Percentiles rank a stretch among this genome's conserved stretches.
Evolutionary conservation across 257 asterid species (phyloP).

Genomic region (Hygrophila difformis): DNA sequence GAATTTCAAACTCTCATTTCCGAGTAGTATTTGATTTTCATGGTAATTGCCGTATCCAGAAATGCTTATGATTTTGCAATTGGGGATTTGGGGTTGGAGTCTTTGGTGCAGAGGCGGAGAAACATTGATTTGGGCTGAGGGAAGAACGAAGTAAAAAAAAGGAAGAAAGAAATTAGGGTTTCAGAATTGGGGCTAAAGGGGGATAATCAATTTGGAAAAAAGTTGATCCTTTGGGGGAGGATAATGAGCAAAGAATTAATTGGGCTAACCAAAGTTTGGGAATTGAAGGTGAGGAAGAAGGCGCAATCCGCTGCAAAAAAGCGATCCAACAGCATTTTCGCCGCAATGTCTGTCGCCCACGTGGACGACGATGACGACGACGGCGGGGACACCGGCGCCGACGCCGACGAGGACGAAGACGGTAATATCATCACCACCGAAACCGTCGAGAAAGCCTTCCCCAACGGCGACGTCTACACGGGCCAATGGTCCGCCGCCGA

Average conservation of each 20-base stretch:
- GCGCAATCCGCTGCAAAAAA: constrained; percentile 48
- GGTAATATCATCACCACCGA: too few relatives aligned
- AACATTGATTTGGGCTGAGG: constrained; percentile 38
- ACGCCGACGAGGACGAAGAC: constrained; percentile 44
- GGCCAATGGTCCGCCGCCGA: constrained; percentile 67
- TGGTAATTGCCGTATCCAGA: constrained; percentile 6
- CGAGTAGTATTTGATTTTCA: too few relatives aligned
- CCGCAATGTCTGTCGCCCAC: constrained; percentile 86
- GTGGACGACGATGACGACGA: constrained; percentile 65
- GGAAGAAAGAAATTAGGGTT: not conserved
- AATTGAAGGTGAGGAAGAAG: constrained; percentile 52
- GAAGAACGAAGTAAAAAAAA: not conserved
- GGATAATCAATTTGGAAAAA: too few relatives aligned
- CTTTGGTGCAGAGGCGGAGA: constrained; percentile 20
- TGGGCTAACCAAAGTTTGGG: constrained; percentile 84
- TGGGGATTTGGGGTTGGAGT: constrained; percentile 18
- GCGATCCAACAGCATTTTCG: constrained; percentile 35
- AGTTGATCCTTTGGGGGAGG: constrained; percentile 13
- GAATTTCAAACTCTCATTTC: too few relatives aligned
- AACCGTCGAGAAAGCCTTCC: constrained; percentile 48
- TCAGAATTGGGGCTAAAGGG: constrained; percentile 5
- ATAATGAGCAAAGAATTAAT: constrained; percentile 69
- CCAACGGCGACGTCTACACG: constrained; percentile 61
- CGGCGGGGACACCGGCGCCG: too few relatives aligned
- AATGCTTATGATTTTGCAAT: constrained; percentile 28